phyloP scores from a whole-genome alignment of 176 grass and related monocot genomes.

The Aegilops sharonensis region DNA sequence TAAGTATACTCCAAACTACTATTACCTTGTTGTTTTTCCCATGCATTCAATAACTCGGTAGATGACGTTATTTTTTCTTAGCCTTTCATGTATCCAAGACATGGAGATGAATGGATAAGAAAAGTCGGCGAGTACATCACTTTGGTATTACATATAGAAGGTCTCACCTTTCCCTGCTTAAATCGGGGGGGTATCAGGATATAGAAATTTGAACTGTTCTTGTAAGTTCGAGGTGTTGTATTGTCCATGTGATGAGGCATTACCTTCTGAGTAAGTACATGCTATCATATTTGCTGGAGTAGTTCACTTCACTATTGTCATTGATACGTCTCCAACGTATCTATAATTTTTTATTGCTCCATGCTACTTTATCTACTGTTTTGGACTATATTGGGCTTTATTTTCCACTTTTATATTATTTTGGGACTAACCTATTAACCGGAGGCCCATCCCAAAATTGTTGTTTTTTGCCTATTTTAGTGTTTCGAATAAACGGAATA shows the following conservation, averaged over 20 bases:
- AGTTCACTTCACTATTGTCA: background rate
- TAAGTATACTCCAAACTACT: slow-evolving; percentile 32
- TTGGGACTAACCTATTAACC: too few species aligned
- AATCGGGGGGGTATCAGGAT: slow-evolving; percentile 31
- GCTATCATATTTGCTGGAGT: slow-evolving; percentile 12
- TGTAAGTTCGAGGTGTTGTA: slow-evolving; percentile 63
- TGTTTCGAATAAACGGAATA: too few species aligned
- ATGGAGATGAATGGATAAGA: slow-evolving; percentile 54
- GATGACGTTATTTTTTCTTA: slow-evolving; percentile 11
- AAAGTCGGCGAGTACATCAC: slow-evolving; percentile 37
- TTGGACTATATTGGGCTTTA: too few species aligned
- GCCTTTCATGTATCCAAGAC: slow-evolving; percentile 45
- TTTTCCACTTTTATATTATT: too few species aligned
- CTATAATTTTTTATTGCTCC: too few species aligned
- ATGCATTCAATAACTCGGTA: slow-evolving; percentile 4
- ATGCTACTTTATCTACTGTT: too few species aligned
- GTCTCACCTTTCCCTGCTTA: slow-evolving; percentile 37
- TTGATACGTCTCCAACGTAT: too few species aligned
- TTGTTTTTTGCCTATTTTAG: too few species aligned
- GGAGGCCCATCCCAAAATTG: too few species aligned
- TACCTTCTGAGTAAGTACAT: slow-evolving; percentile 62
- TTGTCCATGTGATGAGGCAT: slow-evolving; percentile 63
- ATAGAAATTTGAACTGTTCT: slow-evolving; percentile 56
- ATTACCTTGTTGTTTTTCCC: background rate
- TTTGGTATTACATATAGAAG: slow-evolving; percentile 30